Conservation (phyloP, 352 stramenopile species). For the Halophytophthora polymorphica region DNA sequence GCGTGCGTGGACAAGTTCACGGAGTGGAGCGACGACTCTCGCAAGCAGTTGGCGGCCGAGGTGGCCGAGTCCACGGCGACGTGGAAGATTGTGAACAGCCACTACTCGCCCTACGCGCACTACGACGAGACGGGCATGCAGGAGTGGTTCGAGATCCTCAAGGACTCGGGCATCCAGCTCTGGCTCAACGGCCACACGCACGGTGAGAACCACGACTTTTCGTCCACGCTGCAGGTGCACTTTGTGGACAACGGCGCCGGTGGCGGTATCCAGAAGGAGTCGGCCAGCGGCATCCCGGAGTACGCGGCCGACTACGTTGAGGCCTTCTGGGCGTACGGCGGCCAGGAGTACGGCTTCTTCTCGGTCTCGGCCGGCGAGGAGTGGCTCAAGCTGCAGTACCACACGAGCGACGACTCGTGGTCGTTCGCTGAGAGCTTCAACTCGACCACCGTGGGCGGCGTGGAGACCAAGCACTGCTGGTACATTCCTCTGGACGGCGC, state of each 20-base stretch:
- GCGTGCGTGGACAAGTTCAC: conserved; percentile 64
- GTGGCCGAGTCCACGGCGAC: conserved; percentile 60
- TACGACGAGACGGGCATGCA: conserved; percentile 54
- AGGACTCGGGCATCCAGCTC: conserved; percentile 51
- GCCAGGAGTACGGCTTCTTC: conserved; percentile 77
- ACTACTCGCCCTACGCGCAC: conserved; percentile 80
- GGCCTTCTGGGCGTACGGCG: conserved; percentile 58
- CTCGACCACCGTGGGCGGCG: conserved; percentile 42
- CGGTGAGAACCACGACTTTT: conserved; percentile 75
- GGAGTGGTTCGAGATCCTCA: conserved; percentile 57
- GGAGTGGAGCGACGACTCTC: conserved; percentile 69
- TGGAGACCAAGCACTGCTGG: conserved; percentile 75
- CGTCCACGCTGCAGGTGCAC: conserved; percentile 41
- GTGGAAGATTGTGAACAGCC: conserved; percentile 86
- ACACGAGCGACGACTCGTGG: conserved; percentile 68
- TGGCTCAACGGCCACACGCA: conserved; percentile 79
- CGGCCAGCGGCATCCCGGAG: conserved; percentile 61
- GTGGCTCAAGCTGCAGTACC: conserved; percentile 69
- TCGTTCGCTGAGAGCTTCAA: conserved; percentile 49
- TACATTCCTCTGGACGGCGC: conserved; percentile 51
- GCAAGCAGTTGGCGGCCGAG: conserved; percentile 45
- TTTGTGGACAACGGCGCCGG: conserved; percentile 80
- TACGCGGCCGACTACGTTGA: conserved; percentile 42
- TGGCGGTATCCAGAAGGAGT: conserved; percentile 78
- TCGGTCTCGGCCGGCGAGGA: conserved; percentile 51